Evolutionary conservation across 352 stramenopile genomes (phyloP).

Genomic region (Saprolegnia diclina): DNA sequence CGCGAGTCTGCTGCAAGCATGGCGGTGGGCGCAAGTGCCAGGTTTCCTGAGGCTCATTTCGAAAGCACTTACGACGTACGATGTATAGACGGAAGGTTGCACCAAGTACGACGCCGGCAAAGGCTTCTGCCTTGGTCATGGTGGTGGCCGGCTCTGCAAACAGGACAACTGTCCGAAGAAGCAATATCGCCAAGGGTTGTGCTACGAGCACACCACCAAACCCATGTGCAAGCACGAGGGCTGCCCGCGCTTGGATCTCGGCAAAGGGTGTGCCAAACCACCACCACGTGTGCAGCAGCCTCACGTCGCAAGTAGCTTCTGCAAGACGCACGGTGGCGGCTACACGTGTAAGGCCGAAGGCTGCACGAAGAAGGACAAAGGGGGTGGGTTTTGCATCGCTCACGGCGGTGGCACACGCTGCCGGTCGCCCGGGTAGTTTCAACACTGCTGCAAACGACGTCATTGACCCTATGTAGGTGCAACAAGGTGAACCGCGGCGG

Average conservation of each 20-base stretch:
- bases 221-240: slow-evolving; percentile 66
- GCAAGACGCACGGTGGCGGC: slow-evolving; percentile 73
- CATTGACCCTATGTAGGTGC: slow-evolving; percentile 33
- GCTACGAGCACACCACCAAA: slow-evolving; percentile 63
- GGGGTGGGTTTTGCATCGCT: slow-evolving; percentile 63
- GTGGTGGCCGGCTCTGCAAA: slow-evolving; percentile 58
- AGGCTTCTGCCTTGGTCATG: slow-evolving; percentile 63
- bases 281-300: not conserved
- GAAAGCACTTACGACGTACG: not conserved
- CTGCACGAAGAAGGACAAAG: slow-evolving; percentile 80
- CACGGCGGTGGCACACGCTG: slow-evolving; percentile 82
- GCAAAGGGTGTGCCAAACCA: slow-evolving; percentile 37
- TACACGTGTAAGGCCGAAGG: slow-evolving; percentile 73
- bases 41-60: slow-evolving; percentile 21
- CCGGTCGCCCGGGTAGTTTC: slow-evolving; percentile 38
- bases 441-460: slow-evolving; percentile 35
- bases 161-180: slow-evolving; percentile 64
- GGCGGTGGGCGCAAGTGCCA: slow-evolving; percentile 63
- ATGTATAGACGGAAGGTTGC: slow-evolving; percentile 40
- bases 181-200: slow-evolving; percentile 70
- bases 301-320: slow-evolving; percentile 29
- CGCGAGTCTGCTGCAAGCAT: slow-evolving; percentile 32
- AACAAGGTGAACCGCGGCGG: slow-evolving; percentile 36
- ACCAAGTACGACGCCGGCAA: slow-evolving; percentile 64
- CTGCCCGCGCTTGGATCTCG: slow-evolving; percentile 57